Base-by-base conservation (phyloP, 768 basidiomycete genomes). In the Lactarius psammicola region DNA sequence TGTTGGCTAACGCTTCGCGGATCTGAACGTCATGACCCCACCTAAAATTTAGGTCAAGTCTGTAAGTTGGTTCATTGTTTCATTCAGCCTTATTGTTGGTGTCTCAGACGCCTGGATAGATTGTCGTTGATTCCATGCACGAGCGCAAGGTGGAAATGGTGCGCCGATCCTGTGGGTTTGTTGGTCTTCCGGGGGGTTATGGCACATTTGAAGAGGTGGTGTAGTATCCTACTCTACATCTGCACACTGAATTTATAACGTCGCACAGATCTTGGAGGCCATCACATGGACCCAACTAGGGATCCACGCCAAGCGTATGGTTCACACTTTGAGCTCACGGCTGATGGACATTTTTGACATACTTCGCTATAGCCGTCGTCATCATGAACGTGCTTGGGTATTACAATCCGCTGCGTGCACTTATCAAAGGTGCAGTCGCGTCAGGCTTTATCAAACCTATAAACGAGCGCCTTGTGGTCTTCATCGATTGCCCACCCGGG, bases 81-180 rank as follows among this genome's bases (percentile, higher is more conserved):
- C 28, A 10, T n/a, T 9, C 20, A 61, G 10, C 38, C 55, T 23
- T 10, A 36, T 26, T n/a, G 17, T 15, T 7, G 13, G 49, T 51
- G 49, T 51, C 49, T 26, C 49, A 51, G 26, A 51, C 23, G 23
- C 26, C 46, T 49, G 26, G 10, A 60, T 58, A 89, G 85, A 79
- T 93, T 60, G 74, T 94, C 8, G 91, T 93, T 2, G 78, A 85
- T 65, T 89, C 89, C 0, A 94, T 94, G 90, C 91, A 92, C 68
- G 87, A 95, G 71, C 86, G 95, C 17, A 98, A 98, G 73, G 81
- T 90, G 10, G 87, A 90, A 74, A 97, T 98, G 95, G 94, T 95
- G 0, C 84, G 84, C 68, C 80, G 89, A 10, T 85, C 85, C 0
- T 81, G 83, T 20, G 95, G 87, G 0, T 99, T 99, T 71, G 78